Percentiles rank a stretch among this genome's conserved stretches.
These are phyloP conservation scores for Asterophora parasitica DNA, from an alignment of 768 basidiomycete species.

Conservation along the genomic window DNA sequence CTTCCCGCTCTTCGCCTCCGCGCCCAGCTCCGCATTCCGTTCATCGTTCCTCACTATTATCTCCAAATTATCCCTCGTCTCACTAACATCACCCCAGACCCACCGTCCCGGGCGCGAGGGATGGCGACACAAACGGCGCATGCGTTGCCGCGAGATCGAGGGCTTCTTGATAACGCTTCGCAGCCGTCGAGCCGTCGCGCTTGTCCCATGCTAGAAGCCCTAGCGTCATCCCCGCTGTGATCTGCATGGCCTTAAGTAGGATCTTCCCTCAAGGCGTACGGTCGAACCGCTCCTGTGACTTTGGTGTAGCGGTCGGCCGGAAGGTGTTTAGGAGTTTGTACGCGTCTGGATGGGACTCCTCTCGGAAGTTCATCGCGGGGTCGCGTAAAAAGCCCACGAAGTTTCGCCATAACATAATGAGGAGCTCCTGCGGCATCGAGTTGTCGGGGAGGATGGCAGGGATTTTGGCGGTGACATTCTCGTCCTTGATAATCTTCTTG, in stretches of 20 bases:
- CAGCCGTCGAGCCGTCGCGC: conserved; percentile 26
- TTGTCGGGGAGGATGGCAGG: conserved; percentile 12
- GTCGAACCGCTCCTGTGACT: conserved; percentile 18
- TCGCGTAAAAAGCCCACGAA: conserved; percentile 26
- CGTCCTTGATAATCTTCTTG: conserved; percentile 25
- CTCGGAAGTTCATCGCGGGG: conserved; percentile 15
- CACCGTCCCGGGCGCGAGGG: conserved; percentile 9
- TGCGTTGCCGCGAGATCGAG: conserved; percentile 25
- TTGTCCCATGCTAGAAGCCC: conserved; percentile 29
- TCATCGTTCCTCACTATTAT: conserved; percentile 22
- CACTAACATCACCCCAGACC: conserved; percentile 22
- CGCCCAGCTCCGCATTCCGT: conserved; percentile 13
- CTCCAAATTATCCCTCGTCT: conserved; percentile 21
- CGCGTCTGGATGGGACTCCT: conserved; percentile 23
- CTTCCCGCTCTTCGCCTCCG: conserved; percentile 1
- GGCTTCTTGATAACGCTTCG: conserved; percentile 28
- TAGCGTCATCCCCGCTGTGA: conserved; percentile 24
- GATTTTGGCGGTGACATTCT: conserved; percentile 18
- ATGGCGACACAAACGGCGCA: conserved; percentile 13
- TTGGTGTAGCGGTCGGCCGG: conserved; percentile 15
- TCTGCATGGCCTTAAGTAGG: conserved; percentile 29
- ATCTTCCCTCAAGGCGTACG: conserved; percentile 18
- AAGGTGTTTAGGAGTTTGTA: conserved; percentile 26
- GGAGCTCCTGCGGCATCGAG: conserved; percentile 20
- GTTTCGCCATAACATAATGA: conserved; percentile 24